Evolutionary conservation across 2,329 filamentous ascomycete species (phyloP).

Genomic region (Fusarium avenaceum): DNA sequence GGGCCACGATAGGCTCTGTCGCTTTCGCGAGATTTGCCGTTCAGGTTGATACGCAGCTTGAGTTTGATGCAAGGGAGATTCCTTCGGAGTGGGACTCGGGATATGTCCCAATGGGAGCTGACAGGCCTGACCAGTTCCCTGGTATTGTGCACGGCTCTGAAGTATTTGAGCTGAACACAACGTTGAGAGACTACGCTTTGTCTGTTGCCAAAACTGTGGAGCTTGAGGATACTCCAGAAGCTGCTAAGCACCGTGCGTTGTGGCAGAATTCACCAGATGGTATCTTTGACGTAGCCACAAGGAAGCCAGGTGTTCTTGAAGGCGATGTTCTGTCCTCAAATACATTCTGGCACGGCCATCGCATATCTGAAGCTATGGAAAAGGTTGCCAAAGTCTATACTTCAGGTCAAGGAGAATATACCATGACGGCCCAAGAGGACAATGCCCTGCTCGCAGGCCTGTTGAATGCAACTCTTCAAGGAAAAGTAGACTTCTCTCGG

Average conservation of each 20-base stretch:
- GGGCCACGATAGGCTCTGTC: conserved; percentile 40
- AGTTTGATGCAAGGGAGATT: conserved; percentile 38
- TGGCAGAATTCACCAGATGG: conserved; percentile 14
- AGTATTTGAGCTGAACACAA: conserved; percentile 36
- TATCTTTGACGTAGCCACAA: conserved; percentile 15
- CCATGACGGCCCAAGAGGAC: conserved; percentile 45
- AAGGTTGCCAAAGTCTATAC: conserved; percentile 35
- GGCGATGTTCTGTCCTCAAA: conserved; percentile 42
- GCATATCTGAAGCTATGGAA: conserved; percentile 40
- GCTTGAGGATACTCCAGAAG: conserved; percentile 18
- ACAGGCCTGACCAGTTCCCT: conserved; percentile 29
- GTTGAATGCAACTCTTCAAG: conserved; percentile 30
- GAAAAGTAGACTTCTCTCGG: conserved; percentile 36
- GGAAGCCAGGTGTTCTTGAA: conserved; percentile 25
- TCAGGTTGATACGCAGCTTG: conserved; percentile 38
- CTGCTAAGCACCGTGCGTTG: conserved; percentile 17
- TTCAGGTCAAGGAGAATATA: conserved; percentile 28
- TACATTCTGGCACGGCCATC: conserved; percentile 42
- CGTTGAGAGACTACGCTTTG: conserved; percentile 33
- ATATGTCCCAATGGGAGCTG: conserved; percentile 36
- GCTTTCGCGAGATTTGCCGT: conserved; percentile 41
- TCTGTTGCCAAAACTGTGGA: conserved; percentile 5
- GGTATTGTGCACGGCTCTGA: conserved; percentile 37
- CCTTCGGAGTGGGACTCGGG: conserved; percentile 37
- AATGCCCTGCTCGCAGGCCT: conserved; percentile 36